Evolutionary conservation across 805 yeast species (phyloP).

Genomic region (Lipomyces sp.): DNA sequence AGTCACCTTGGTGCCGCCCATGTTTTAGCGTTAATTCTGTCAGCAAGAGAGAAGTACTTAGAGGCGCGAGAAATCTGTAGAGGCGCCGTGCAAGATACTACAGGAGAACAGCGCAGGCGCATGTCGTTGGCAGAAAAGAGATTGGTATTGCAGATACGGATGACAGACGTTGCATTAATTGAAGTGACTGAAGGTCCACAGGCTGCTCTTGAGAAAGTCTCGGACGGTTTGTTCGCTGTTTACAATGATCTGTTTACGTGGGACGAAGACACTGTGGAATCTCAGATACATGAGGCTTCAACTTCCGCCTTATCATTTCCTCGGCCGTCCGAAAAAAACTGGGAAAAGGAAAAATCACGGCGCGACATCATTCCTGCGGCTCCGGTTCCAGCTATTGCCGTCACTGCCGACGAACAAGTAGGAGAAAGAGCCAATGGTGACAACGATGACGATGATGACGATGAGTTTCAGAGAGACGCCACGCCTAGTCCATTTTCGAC

Average conservation of each 20-base stretch:
- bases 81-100: conserved; percentile 13
- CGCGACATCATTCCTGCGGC: conserved; percentile 26
- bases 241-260: conserved; percentile 36
- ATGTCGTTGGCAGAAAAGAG: conserved; percentile 31
- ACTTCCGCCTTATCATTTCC: conserved; percentile 30
- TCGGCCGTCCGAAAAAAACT: conserved; percentile 1
- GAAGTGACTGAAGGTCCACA: conserved; percentile 32
- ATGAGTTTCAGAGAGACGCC: conserved; percentile 5
- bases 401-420: conserved; percentile 5
- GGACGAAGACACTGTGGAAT: conserved; percentile 37
- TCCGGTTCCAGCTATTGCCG: conserved; percentile 25
- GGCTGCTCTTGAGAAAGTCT: conserved; percentile 32
- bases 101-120: conserved; percentile 18
- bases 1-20: conserved; percentile 31
- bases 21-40: conserved; percentile 25
- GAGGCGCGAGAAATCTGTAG: conserved; percentile 27
- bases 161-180: conserved; percentile 32
- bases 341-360: conserved; percentile 24
- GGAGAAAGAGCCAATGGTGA: not conserved
- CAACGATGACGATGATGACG: conserved; percentile 20
- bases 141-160: conserved; percentile 26
- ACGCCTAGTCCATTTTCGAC: not conserved
- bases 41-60: conserved; percentile 19
- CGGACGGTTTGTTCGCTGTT: conserved; percentile 31
- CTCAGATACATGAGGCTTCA: conserved; percentile 37